Conservation (phyloP, 768 basidiomycete species). For the Suillus clintonianus region DNA sequence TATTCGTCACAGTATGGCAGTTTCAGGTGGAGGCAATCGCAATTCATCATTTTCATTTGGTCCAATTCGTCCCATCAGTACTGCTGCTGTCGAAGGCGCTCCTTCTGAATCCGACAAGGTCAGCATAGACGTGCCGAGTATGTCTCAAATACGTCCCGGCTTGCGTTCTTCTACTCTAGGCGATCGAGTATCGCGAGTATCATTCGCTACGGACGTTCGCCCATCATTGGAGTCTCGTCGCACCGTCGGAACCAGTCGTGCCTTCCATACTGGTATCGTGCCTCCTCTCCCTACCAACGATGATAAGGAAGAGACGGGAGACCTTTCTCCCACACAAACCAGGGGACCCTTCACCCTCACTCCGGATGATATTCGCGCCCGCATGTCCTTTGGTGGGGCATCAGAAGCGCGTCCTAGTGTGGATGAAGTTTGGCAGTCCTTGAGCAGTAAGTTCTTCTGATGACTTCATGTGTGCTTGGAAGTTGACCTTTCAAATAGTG, state of each 20-base stretch:
- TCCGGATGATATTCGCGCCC: slow-evolving; percentile 61
- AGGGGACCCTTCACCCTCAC: slow-evolving; percentile 45
- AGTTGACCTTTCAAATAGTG: slow-evolving; percentile 43
- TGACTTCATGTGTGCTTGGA: not conserved
- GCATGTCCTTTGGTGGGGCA: slow-evolving; percentile 41
- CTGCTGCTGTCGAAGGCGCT: slow-evolving; percentile 44
- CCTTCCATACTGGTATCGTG: slow-evolving; percentile 40
- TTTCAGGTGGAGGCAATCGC: slow-evolving; percentile 37
- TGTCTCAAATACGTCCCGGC: slow-evolving; percentile 54
- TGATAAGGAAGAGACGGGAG: slow-evolving; percentile 26
- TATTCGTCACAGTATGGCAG: slow-evolving; percentile 68
- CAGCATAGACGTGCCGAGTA: slow-evolving; percentile 38
- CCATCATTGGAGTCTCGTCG: slow-evolving; percentile 48
- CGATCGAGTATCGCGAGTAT: slow-evolving; percentile 62
- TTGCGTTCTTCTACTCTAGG: slow-evolving; percentile 50
- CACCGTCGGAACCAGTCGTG: slow-evolving; percentile 39
- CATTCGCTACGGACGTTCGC: slow-evolving; percentile 65
- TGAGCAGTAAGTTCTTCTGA: slow-evolving; percentile 51
- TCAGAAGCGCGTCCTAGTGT: slow-evolving; percentile 37
- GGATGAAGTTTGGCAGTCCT: slow-evolving; percentile 69
- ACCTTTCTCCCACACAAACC: slow-evolving; percentile 47
- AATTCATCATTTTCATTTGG: slow-evolving; percentile 60
- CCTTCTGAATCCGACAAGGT: slow-evolving; percentile 36
- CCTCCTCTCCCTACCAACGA: slow-evolving; percentile 43
- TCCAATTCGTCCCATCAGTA: slow-evolving; percentile 49